Percentiles rank a stretch among this genome's conserved stretches.
Evolutionary conservation across 306 rosid genomes (phyloP).

Genomic region (Alnus glutinosa): DNA sequence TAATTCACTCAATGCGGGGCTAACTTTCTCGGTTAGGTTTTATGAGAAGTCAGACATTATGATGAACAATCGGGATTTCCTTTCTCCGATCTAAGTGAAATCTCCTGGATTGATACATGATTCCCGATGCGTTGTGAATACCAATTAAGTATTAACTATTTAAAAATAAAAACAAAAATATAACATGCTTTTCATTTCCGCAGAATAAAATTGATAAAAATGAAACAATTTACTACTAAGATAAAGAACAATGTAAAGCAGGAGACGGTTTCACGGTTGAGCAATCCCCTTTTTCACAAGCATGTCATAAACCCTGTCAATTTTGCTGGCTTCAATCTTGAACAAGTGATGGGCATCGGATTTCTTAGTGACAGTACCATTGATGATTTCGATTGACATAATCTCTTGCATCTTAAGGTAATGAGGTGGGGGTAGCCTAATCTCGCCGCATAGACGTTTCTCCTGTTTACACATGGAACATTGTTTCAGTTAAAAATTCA

Average conservation of each 20-base stretch:
- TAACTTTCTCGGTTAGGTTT: no score
- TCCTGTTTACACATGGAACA: slow-evolving; percentile 54
- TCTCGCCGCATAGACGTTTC: slow-evolving; percentile 71
- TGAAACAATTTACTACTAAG: slow-evolving; percentile 18
- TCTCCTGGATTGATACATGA: no score
- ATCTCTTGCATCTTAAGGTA: slow-evolving; percentile 82
- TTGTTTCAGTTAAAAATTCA: slow-evolving; percentile 18
- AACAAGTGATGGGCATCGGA: slow-evolving; percentile 79
- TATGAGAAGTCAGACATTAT: no score
- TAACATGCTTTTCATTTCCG: slow-evolving; percentile 9
- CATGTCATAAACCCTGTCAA: slow-evolving; percentile 86
- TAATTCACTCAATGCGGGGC: no score
- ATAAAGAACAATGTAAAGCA: neutral
- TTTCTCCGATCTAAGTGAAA: no score
- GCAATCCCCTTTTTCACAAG: slow-evolving; percentile 82
- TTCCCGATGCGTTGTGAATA: no score
- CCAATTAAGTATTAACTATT: neutral
- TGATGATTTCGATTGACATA: slow-evolving; percentile 57
- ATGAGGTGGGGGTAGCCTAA: slow-evolving; percentile 54
- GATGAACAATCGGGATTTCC: no score
- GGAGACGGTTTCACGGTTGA: slow-evolving; percentile 44
- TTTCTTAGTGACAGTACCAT: slow-evolving; percentile 57
- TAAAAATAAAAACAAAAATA: neutral
- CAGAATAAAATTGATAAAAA: slow-evolving; percentile 22
- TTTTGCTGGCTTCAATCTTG: slow-evolving; percentile 65